Percentiles rank a stretch among this genome's conserved stretches.
phyloP scores from a whole-genome alignment of 1,284 basidiomycete species.

The Microbotryum silenes-acaulis region DNA sequence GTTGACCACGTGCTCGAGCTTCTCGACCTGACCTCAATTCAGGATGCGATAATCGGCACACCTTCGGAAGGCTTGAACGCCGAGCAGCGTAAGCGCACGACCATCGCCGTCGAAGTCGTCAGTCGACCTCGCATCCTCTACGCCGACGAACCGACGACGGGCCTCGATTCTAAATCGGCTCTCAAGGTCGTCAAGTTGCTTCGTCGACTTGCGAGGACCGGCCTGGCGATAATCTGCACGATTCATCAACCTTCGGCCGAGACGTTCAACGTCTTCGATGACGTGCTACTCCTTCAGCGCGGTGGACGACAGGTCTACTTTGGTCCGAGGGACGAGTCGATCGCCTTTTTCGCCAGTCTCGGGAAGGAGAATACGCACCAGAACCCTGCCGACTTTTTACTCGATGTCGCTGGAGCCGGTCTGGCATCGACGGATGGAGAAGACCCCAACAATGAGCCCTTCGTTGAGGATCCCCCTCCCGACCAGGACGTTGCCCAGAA shows the following conservation, averaged over 20 bases:
- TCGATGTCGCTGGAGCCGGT: slow-evolving; percentile 59
- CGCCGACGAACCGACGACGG: slow-evolving; percentile 35
- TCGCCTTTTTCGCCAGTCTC: slow-evolving; percentile 64
- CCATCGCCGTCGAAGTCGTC: slow-evolving; percentile 55
- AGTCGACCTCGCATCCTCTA: slow-evolving; percentile 44
- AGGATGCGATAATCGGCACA: slow-evolving; percentile 48
- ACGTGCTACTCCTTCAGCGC: slow-evolving; percentile 41
- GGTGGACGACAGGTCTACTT: slow-evolving; percentile 53
- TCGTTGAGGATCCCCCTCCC: not conserved
- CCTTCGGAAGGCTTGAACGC: slow-evolving; percentile 49
- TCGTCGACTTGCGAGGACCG: slow-evolving; percentile 38
- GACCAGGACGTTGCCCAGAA: slow-evolving; percentile 11
- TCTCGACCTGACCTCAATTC: slow-evolving; percentile 47
- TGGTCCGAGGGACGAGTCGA: slow-evolving; percentile 56
- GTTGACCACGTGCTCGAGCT: slow-evolving; percentile 49
- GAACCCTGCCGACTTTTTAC: slow-evolving; percentile 36
- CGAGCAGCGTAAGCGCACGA: slow-evolving; percentile 51
- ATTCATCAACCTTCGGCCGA: slow-evolving; percentile 47
- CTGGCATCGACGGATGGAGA: slow-evolving; percentile 40
- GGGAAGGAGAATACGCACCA: slow-evolving; percentile 42
- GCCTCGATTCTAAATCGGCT: slow-evolving; percentile 31
- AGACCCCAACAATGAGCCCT: slow-evolving; percentile 8
- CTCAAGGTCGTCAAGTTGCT: slow-evolving; percentile 30
- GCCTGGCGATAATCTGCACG: slow-evolving; percentile 39
- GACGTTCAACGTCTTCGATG: slow-evolving; percentile 50